A percentile compares a stretch with the other conserved stretches of the same genome.
Evolutionary conservation across 2,329 filamentous ascomycete genomes (phyloP).

Genomic region (Colletotrichum viniferum): DNA sequence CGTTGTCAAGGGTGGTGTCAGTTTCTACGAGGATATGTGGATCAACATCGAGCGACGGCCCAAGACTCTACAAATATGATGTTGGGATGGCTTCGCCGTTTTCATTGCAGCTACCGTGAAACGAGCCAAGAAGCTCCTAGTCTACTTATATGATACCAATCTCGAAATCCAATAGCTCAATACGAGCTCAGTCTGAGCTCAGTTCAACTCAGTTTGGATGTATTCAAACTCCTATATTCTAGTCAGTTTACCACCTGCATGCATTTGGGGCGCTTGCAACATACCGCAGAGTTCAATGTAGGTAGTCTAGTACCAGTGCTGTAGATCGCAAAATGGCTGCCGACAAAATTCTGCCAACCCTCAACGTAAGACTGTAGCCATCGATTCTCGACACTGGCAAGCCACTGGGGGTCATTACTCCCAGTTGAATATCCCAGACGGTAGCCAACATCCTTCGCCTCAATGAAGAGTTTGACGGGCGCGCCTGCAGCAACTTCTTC

Average conservation of each 20-base stretch:
- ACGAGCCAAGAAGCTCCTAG: not conserved
- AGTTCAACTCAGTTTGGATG: constrained; percentile 15
- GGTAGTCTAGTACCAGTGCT: constrained; percentile 14
- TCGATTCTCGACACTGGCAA: constrained; percentile 13
- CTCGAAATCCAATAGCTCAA: not conserved
- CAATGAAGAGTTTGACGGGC: constrained; percentile 18
- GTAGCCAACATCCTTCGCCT: constrained; percentile 13
- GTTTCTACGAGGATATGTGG: constrained; percentile 46
- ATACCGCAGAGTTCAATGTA: constrained; percentile 9
- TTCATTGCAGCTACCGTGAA: not conserved
- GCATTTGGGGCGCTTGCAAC: not conserved
- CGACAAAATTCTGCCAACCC: constrained; percentile 23
- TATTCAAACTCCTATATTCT: constrained; percentile 14
- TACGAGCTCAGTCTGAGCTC: not conserved
- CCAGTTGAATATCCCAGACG: constrained; percentile 13
- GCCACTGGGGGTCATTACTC: not conserved
- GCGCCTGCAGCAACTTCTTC: constrained; percentile 12
- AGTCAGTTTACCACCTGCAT: not conserved
- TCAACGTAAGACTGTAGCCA: constrained; percentile 16
- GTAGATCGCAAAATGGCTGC: constrained; percentile 21
- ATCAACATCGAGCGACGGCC: constrained; percentile 30
- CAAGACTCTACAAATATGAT: not conserved
- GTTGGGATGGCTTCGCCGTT: no score
- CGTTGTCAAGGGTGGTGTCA: constrained; percentile 44
- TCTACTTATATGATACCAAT: not conserved